Base-by-base conservation (phyloP, 495 filamentous ascomycete genomes). In the Bacidia gigantensis region DNA sequence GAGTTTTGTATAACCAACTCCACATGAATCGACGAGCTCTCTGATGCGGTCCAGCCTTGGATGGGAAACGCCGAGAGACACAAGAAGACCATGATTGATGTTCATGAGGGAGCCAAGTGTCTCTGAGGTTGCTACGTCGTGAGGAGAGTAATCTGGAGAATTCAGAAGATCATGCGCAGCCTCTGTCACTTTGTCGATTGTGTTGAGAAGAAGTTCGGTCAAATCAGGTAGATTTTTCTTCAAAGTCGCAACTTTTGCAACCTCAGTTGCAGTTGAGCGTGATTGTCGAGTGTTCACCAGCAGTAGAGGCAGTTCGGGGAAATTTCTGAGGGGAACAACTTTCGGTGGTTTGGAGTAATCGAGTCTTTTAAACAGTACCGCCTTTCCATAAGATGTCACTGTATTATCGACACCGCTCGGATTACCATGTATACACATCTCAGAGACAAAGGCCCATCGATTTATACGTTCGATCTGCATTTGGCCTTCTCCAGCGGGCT, bases 361-460 rank as follows among this genome's bases (percentile, higher is more conserved):
- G 26, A 67, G 71, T 42, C 92, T 77, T 59, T 86, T 81, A 70
- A 93, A 98, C 26, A 95, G 72, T 2, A 96, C 89, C 2, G 89
- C 92, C 69, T 90, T 95, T 49, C 92, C 92, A 57, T 87, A 80
- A 11, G 87, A 84, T 40, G 90, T 71, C 46, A 98, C 90, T n/a
- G 92, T 97, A 65, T 98, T 98, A 69, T 98, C 92, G 48, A 98
- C 86, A 0, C 92, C 92, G 9, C 86, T 93, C 3, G 92, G 90
- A 62, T 95, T 95, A 23, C 89, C 89, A 66, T 98, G 92, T 41
- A 95, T 96, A 60, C 87, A 89, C 76, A 96, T 82, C 68, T 98
- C 92, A 23, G 86, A 87, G 0, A 97, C 92, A 63, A 93, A 96
- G 0, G 92, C 90, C 92, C 92, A 98, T 49, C 84, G 79, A 63